These are phyloP conservation scores for Auricularia sp. DNA, from an alignment of 768 basidiomycete genomes.

Conservation along the genomic window DNA sequence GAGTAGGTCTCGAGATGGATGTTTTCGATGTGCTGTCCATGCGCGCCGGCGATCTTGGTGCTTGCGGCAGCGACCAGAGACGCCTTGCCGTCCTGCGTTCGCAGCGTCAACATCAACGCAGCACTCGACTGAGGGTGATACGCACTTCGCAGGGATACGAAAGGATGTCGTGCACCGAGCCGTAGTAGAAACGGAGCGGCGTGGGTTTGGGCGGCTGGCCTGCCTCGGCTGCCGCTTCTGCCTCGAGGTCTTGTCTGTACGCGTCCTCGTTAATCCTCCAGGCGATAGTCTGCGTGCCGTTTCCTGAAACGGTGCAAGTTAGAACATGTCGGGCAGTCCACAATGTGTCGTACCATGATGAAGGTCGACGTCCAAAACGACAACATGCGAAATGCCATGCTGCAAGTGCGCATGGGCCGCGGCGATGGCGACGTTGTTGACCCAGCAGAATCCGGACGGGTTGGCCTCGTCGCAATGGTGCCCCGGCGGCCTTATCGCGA, in stretches of 20 bases:
- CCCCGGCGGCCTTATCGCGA: slow-evolving; percentile 80
- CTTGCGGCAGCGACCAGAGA: slow-evolving; percentile 80
- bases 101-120: background rate
- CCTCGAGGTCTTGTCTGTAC: slow-evolving; percentile 55
- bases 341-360: slow-evolving; percentile 57
- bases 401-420: slow-evolving; percentile 85
- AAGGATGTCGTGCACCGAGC: slow-evolving; percentile 87
- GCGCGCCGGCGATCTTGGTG: slow-evolving; percentile 61
- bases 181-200: slow-evolving; percentile 64
- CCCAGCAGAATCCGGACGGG: slow-evolving; percentile 89
- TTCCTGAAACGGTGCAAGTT: slow-evolving; percentile 39
- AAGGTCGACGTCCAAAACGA: slow-evolving; percentile 88
- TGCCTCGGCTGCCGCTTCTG: slow-evolving; percentile 25
- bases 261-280: slow-evolving; percentile 91
- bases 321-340: background rate
- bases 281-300: slow-evolving; percentile 85
- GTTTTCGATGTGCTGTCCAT: slow-evolving; percentile 84
- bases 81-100: slow-evolving; percentile 63
- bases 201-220: slow-evolving; percentile 31
- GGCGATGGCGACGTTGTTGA: slow-evolving; percentile 86
- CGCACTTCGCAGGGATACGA: slow-evolving; percentile 87
- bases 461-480: slow-evolving; percentile 90
- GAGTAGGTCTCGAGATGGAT: slow-evolving; percentile 69
- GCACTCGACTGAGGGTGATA: no score
- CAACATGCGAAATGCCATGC: slow-evolving; percentile 64